Evolutionary conservation across 2,329 filamentous ascomycete genomes (phyloP), one percentile per base, ranked within the genome.

Genomic region (Magnaporthales sp.): DNA sequence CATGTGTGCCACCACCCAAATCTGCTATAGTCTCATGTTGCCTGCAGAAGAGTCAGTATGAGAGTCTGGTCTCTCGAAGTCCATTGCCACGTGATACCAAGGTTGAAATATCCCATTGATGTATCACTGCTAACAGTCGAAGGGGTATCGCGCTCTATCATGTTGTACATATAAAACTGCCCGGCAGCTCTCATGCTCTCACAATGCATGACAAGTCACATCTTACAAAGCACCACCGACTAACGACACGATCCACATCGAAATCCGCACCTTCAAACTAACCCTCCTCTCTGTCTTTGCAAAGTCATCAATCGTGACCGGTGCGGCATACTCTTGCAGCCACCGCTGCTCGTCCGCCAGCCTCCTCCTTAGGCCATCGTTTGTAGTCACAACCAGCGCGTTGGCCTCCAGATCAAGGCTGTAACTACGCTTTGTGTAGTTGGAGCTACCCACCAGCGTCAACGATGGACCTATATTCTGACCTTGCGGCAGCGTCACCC

Each of bases 351-450:
- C 95, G 64, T 91, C 86, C 8, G 85, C 89, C n/a, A 98, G 79
- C 65, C 88, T 84, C 67, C 80, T 80, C 77, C 92, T 91, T 71
- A 99, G 77, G 0, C 81, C 84, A 27, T 89, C 81, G 73, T 98
- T 89, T 26, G 82, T 82, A 1, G 95, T 99, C 4, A 97, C 86
- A 30, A 99, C 89, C 67, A 97, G 77, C 0, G 91, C 91, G 38
- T 96, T 95, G 0, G 90, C 91, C 76, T 99, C 95, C 2, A 99
- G 83, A 77, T 99, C 95, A 58, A 97, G 85, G 56, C 90, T 89
- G 77, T 99, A 98, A 74, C 92, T 96, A 31, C 95, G 84, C 76
- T 95, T 93, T 0, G 95, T 99, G 77, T 98, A 99, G 75, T 99
- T 99, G 10, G 91, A 95, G 74, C 91, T 96, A 1, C 95, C 95